Evolutionary conservation across 345 rosid genomes (phyloP), one percentile per base, ranked within the genome.

Genomic region (Lepidium didymum): DNA sequence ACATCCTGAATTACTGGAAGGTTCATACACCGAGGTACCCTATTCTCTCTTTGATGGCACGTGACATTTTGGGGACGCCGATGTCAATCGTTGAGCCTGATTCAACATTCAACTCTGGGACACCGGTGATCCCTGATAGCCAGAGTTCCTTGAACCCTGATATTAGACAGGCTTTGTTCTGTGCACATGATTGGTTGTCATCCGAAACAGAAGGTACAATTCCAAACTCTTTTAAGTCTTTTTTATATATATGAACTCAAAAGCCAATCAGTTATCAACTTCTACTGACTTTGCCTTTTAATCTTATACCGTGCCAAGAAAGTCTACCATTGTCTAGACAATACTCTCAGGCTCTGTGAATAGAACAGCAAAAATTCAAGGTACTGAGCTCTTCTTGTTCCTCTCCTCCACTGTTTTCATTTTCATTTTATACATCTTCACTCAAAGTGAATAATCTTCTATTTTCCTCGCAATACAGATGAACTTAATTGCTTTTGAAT

Each of bases 1-100:
- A 80, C 75, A 80, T 93, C 62, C 60, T 93, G 65, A 90, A 93
- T 74, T 93, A 96, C 89, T 93, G 98, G 98, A 90, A 85, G 63
- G 98, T 90, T 44, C 96, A 93, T 77, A 88, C 96, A 0, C 96
- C 97, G n/a, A 86, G 97, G 69, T 92, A 90, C 80, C 96, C 98
- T 62, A 78, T 93, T 44, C 70, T 93, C 80, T 90, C 98, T 56
- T 81, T 86, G 94, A 82, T 93, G 94, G 98, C 96, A 12, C 91
- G 92, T 10, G 98, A 93, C 74, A 82, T 93, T 62, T 63, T 93
- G 19, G 97, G 93, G 52, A 90, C 92, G 45, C 97, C 96, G 0
- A 81, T 90, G 86, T 87, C 96, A 37, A 90, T 84, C 45, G 68
- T 78, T 67, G 63, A 76, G 9, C 84, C 86, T 35, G 91, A 88